Percentiles rank a stretch among this genome's conserved stretches.
These are phyloP conservation scores for Phytophthora megakarya DNA, from an alignment of 352 stramenopile species.

Conservation along the genomic window DNA sequence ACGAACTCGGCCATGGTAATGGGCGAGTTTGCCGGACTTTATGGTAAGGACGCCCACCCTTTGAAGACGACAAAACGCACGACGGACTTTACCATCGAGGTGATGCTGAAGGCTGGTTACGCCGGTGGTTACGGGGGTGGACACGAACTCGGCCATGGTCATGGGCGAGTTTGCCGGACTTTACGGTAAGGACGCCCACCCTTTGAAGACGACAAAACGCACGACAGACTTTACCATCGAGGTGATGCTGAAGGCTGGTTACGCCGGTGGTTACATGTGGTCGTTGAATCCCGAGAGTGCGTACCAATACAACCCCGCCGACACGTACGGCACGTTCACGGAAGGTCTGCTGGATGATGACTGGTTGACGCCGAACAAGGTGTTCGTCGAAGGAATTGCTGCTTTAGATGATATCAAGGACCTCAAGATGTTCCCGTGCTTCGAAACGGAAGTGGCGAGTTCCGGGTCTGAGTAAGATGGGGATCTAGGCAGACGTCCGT, in stretches of 20 bases:
- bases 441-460: conserved; percentile 27
- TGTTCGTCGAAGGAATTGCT: conserved; percentile 62
- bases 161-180: conserved; percentile 74
- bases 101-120: conserved; percentile 57
- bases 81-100: conserved; percentile 70
- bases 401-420: conserved; percentile 57
- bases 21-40: conserved; percentile 72
- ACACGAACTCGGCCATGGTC: conserved; percentile 59
- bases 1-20: conserved; percentile 62
- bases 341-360: conserved; percentile 71
- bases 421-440: conserved; percentile 77
- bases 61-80: conserved; percentile 62
- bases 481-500: conserved; percentile 8
- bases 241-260: conserved; percentile 53
- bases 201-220: conserved; percentile 60
- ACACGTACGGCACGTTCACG: conserved; percentile 63
- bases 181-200: conserved; percentile 62
- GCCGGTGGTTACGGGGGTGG: conserved; percentile 45
- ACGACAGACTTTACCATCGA: conserved; percentile 74
- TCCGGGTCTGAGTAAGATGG: conserved; percentile 16
- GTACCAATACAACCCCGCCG: conserved; percentile 76
- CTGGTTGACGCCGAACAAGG: conserved; percentile 70
- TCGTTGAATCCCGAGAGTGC: conserved; percentile 77
- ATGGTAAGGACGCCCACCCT: conserved; percentile 58
- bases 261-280: conserved; percentile 81